Conservation (phyloP, 2,329 filamentous ascomycete species). For the Verticillium tricorpus region DNA sequence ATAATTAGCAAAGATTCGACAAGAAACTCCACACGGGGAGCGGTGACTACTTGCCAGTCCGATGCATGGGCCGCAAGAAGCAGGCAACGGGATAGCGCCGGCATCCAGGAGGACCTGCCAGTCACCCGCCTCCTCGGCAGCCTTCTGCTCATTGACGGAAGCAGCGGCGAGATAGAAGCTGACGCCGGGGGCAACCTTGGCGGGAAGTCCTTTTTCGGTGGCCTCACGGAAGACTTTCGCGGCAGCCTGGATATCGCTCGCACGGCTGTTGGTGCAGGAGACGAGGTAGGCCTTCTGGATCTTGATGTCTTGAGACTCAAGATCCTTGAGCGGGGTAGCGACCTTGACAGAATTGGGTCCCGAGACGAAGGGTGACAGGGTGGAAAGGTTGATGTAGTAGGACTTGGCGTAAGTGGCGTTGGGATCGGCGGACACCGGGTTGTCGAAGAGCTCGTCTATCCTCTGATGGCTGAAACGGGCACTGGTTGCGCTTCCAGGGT, state of each 20-base stretch:
- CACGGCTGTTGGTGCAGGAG: constrained; percentile 82
- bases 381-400: constrained; percentile 76
- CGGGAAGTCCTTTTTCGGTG: constrained; percentile 52
- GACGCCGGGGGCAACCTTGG: constrained; percentile 71
- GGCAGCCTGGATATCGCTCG: constrained; percentile 76
- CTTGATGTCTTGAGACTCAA: constrained; percentile 69
- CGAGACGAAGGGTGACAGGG: constrained; percentile 76
- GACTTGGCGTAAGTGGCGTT: constrained; percentile 80
- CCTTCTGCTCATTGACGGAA: constrained; percentile 69
- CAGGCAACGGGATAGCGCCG: constrained; percentile 66
- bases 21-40: not conserved
- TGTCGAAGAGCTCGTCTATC: constrained; percentile 67
- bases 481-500: constrained; percentile 38
- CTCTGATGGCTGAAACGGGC: constrained; percentile 66
- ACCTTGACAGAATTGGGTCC: constrained; percentile 92
- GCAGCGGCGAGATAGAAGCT: constrained; percentile 89
- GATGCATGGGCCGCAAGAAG: constrained; percentile 82
- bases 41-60: constrained; percentile 45
- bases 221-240: constrained; percentile 83
- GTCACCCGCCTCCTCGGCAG: constrained; percentile 75
- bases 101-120: constrained; percentile 81
- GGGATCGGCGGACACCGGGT: constrained; percentile 65
- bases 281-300: constrained; percentile 84
- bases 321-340: constrained; percentile 68
- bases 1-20: not conserved